phyloP scores from a whole-genome alignment of 495 filamentous ascomycete genomes.

The Hypomontagnella monticulosa region DNA sequence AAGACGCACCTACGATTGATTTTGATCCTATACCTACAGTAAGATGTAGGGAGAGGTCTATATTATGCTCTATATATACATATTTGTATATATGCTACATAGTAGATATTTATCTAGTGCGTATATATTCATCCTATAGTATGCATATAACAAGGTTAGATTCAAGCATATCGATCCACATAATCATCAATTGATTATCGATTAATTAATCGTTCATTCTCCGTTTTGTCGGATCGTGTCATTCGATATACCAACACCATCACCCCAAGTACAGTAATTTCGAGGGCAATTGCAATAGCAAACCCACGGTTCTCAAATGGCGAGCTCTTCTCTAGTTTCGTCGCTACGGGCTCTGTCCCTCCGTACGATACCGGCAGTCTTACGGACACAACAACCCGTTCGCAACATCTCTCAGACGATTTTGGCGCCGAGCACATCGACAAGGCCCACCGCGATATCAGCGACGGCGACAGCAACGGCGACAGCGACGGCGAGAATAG shows the following conservation, averaged over 20 bases:
- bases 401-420: conserved; percentile 50
- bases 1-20: too few species aligned
- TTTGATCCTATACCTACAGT: neutral
- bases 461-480: conserved; percentile 7
- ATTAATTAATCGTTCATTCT: neutral
- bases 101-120: too few species aligned
- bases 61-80: neutral
- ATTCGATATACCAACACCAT: conserved; percentile 1
- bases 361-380: conserved; percentile 31
- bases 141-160: too few species aligned
- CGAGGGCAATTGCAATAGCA: conserved; percentile 34
- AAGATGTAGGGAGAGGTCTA: neutral
- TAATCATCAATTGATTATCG: neutral
- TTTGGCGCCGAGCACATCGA: conserved; percentile 32
- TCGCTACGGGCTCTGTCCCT: conserved; percentile 56
- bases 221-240: neutral
- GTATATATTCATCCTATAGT: too few species aligned
- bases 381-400: conserved; percentile 29
- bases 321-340: conserved; percentile 55
- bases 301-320: conserved; percentile 45
- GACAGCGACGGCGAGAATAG: conserved; percentile 13
- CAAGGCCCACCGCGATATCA: conserved; percentile 21
- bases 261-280: conserved; percentile 47
- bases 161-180: conserved; percentile 2
- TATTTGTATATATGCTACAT: too few species aligned